Evolutionary conservation across 2,329 filamentous ascomycete genomes (phyloP).

Genomic region (Penicillium sp.): DNA sequence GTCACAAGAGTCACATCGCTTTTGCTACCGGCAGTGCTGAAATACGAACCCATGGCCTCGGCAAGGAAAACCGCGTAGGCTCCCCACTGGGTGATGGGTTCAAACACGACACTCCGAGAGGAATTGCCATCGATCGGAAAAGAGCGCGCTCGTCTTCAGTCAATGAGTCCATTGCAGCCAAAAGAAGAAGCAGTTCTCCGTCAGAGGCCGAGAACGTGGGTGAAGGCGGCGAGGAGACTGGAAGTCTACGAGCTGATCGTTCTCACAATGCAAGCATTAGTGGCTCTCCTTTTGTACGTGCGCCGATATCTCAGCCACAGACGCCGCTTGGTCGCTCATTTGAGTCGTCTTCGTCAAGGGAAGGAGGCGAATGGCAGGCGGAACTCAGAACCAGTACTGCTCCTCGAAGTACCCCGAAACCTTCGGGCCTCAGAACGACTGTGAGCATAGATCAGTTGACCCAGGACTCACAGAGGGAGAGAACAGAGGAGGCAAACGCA

Average conservation of each 20-base stretch:
- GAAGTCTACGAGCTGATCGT: constrained; percentile 26
- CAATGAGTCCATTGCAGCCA: constrained; percentile 27
- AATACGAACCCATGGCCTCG: constrained; percentile 3
- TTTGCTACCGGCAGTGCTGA: constrained; percentile 12
- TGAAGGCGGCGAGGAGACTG: constrained; percentile 20
- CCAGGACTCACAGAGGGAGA: constrained; percentile 12
- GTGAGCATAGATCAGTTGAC: constrained; percentile 25
- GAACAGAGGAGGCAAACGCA: constrained; percentile 29
- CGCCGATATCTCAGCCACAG: constrained; percentile 33
- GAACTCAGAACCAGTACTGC: constrained; percentile 19
- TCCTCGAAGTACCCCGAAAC: constrained; percentile 22
- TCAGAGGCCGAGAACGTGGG: constrained; percentile 25
- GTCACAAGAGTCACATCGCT: constrained; percentile 11
- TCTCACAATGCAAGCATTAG: constrained; percentile 43
- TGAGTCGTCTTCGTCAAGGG: constrained; percentile 27
- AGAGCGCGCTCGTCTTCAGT: constrained; percentile 35
- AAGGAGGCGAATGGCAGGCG: constrained; percentile 20
- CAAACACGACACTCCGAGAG: constrained; percentile 7
- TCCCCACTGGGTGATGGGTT: constrained; percentile 18
- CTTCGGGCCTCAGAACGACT: constrained; percentile 28
- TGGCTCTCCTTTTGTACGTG: constrained; percentile 50
- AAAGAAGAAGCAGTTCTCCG: constrained; percentile 29
- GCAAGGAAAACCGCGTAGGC: constrained; percentile 20
- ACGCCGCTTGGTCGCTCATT: constrained; percentile 32
- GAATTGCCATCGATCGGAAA: constrained; percentile 23